These are phyloP conservation scores for Volvariella surrecta DNA, from an alignment of 1,284 basidiomycete genomes.

Conservation along the genomic window DNA sequence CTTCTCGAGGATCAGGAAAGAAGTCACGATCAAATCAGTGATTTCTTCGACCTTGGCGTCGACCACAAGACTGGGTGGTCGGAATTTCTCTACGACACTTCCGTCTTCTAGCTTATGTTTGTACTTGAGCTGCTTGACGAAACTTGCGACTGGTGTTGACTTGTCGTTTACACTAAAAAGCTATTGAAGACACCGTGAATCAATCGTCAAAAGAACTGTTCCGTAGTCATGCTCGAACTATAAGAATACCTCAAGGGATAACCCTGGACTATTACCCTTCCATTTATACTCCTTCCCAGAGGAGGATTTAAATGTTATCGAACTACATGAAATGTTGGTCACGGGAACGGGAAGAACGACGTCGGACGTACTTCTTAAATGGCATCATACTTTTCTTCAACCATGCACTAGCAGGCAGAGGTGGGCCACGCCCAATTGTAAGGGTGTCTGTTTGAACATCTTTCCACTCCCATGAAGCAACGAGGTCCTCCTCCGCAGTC, in stretches of 20 bases:
- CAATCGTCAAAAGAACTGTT: too few relatives aligned
- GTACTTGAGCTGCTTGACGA: too few relatives aligned
- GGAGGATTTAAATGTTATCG: slow-evolving; percentile 29
- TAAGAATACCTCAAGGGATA: slow-evolving; percentile 23
- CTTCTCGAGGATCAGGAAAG: background rate
- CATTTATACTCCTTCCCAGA: slow-evolving; percentile 28
- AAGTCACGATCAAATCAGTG: slow-evolving; percentile 2
- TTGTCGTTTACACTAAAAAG: too few relatives aligned
- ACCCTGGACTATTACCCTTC: slow-evolving; percentile 28
- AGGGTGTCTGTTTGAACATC: slow-evolving; percentile 23
- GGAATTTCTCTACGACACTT: too few relatives aligned
- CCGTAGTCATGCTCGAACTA: too few relatives aligned
- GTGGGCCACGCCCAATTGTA: slow-evolving; percentile 18
- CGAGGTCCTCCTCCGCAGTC: slow-evolving; percentile 15
- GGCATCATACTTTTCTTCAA: slow-evolving; percentile 35
- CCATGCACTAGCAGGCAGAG: slow-evolving; percentile 26
- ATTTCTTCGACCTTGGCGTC: too few relatives aligned
- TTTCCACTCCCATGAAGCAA: slow-evolving; percentile 27
- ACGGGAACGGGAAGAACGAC: background rate
- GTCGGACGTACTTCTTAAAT: slow-evolving; percentile 30
- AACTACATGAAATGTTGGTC: slow-evolving; percentile 11
- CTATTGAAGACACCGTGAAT: too few relatives aligned
- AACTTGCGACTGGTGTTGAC: too few relatives aligned
- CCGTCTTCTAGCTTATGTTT: too few relatives aligned
- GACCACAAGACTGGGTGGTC: too few relatives aligned